phyloP scores from a whole-genome alignment of 139 green algal genomes.

The Coccomyxa sp. region DNA sequence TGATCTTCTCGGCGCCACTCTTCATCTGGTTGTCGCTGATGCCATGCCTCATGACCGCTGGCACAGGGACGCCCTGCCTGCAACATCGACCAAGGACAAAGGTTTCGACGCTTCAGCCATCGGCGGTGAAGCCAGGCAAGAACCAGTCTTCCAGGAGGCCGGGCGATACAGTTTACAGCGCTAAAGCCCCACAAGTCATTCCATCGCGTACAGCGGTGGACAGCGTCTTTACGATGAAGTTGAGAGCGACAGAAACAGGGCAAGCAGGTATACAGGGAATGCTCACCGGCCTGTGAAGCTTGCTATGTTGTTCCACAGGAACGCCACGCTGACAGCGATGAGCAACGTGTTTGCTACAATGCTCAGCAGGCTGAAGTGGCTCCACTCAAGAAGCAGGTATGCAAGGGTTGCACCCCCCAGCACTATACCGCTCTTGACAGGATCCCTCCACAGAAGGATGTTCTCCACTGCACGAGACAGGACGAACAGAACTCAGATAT shows the following conservation, averaged over 20 bases:
- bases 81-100: no score
- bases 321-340: constrained; percentile 17
- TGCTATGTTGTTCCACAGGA: constrained; percentile 38
- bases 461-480: constrained; percentile 39
- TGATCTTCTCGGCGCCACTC: constrained; percentile 6
- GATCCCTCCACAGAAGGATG: constrained; percentile 53
- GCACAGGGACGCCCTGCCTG: constrained; percentile 35
- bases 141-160: no score
- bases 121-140: no score
- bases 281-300: constrained; percentile 26
- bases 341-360: constrained; percentile 22
- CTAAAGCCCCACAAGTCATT: background rate
- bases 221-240: background rate
- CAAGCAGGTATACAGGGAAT: background rate
- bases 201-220: background rate
- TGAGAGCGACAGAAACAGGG: background rate
- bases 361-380: constrained; percentile 18
- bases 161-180: no score
- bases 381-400: constrained; percentile 44
- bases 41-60: constrained; percentile 26
- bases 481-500: background rate
- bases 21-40: constrained; percentile 28
- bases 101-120: no score
- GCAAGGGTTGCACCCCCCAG: constrained; percentile 29
- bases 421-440: constrained; percentile 25